Base-by-base conservation (phyloP, 495 filamentous ascomycete species). In the Aspergillus diversus region DNA sequence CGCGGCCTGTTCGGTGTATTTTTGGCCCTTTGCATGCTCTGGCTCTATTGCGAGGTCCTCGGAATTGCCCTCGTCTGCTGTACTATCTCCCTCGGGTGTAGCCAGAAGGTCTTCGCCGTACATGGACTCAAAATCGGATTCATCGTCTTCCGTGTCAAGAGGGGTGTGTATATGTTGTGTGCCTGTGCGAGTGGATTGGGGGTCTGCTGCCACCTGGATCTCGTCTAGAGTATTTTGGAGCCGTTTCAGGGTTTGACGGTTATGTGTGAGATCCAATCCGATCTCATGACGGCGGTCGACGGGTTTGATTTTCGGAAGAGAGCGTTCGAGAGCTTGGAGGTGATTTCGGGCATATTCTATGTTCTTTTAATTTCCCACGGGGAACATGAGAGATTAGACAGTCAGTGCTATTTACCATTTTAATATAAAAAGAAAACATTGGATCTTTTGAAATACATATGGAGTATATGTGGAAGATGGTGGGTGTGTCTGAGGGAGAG, bases 261-360 rank as follows among this genome's bases (percentile, higher is more conserved):
- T 89, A 13, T 78, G 77, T 43, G 82, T 77, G 4, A 97, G 81
- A 51, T 90, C 88, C 3, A 81, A 73, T 70, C 94, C 90, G 12
- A 85, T 74, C 54, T 87, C 85, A 61, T 91, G 84, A 48, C 88
- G 86, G 57, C 84, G 85, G 42, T 86, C 77, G 56, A 83, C 82
- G 17, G 86, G 80, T 73, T 91, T 91, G 63, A 92, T 74, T 48
- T 78, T 70, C 5, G 86, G 76, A 34, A 88, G 84, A 48, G 89
- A 86, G 61, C 92, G 90, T 71, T 97, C 92, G 27, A 96, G 84
- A 57, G 83, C 84, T 34, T 89, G 81, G 48, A 97, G 89, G 52
- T 92, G 84, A 2, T 84, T 83, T 54, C 88, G 87, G 8, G 93
- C 93, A 71, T 92, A 88, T 71, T 90, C 89, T 65, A 97, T 76